Percentiles rank a stretch among this genome's conserved stretches.
These are phyloP conservation scores for Cladophialophora chaetospira DNA, from an alignment of 2,329 filamentous ascomycete genomes.

Conservation along the genomic window DNA sequence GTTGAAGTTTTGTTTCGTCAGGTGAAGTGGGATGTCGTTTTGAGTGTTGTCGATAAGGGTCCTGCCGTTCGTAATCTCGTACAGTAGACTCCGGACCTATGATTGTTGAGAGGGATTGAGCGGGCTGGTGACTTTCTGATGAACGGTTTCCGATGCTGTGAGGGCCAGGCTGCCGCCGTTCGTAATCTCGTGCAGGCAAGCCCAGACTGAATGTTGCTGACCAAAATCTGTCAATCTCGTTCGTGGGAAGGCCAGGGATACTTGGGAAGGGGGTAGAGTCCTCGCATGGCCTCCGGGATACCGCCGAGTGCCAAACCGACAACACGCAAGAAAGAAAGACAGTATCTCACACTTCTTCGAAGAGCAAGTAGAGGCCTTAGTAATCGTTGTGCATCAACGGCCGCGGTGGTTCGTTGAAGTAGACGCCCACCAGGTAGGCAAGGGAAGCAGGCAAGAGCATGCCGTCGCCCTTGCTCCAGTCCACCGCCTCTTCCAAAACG, in stretches of 20 bases:
- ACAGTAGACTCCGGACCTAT: too few species aligned
- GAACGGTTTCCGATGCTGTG: too few species aligned
- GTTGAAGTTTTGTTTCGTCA: too few species aligned
- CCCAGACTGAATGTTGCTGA: not conserved
- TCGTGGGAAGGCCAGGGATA: too few species aligned
- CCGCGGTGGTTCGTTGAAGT: not conserved
- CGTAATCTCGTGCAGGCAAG: not conserved
- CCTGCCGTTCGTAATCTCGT: too few species aligned
- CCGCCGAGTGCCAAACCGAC: too few species aligned
- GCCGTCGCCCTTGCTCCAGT: not conserved
- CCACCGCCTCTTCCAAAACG: not conserved
- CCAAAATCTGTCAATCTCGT: not conserved
- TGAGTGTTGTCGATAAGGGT: too few species aligned
- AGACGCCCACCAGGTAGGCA: not conserved
- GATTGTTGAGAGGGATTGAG: too few species aligned
- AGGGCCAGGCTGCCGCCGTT: not conserved
- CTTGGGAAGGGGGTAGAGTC: too few species aligned
- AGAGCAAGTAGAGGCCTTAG: not conserved
- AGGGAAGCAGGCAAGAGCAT: not conserved
- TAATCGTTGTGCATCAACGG: not conserved
- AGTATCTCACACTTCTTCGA: not conserved
- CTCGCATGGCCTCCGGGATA: too few species aligned
- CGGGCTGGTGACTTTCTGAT: too few species aligned
- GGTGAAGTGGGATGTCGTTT: too few species aligned
- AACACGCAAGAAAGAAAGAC: not conserved